Evolutionary conservation across 176 grass and related monocot species (phyloP), one percentile per base, ranked within the genome.

Genomic region (Phyllostachys edulis): DNA sequence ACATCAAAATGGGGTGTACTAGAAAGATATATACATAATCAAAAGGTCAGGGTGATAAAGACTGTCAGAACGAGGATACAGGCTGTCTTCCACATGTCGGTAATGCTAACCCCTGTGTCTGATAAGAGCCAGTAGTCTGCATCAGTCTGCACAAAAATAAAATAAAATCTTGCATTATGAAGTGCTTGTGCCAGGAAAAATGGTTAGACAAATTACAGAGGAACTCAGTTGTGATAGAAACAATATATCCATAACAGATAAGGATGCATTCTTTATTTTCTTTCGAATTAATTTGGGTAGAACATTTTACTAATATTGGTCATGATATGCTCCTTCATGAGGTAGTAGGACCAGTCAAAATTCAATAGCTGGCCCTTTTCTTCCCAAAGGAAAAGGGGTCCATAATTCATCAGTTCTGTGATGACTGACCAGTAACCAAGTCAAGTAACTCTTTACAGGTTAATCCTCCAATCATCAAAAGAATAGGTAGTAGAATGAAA

Each of bases 121-220:
- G 95, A 93, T 70, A 91, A 83, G 68, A 98, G 90, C 92, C 92
- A 98, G 80, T 98, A 98, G 61, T 95, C 92, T 63, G 86, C 85
- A 87, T 93, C 89, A 54, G 92, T 89, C 92, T 98, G 90, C 78
- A 50, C 63, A 78, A 29, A 46, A 65, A 87, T 34, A 34, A 34
- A 34, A 34, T 34, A 34, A 69, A 54, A 41, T 63, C 67, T 71
- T 64, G 38, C 21, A 9, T 71, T 44, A 69, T 40, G 38, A 41
- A 69, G 82, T 64, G 73, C 5, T 37, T 63, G 74, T 54, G 24
- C 41, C 26, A 69, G 42, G 42, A 72, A 65, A 79, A 14, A 55
- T 23, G 59, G 67, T 36, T 29, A 15, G 4, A 63, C 7, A 42
- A 29, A 57, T n/a, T 34, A 15, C 16, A 17, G 6, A 8, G 63